Conservation (phyloP, 768 basidiomycete genomes). For the Naganishia antarctica region DNA sequence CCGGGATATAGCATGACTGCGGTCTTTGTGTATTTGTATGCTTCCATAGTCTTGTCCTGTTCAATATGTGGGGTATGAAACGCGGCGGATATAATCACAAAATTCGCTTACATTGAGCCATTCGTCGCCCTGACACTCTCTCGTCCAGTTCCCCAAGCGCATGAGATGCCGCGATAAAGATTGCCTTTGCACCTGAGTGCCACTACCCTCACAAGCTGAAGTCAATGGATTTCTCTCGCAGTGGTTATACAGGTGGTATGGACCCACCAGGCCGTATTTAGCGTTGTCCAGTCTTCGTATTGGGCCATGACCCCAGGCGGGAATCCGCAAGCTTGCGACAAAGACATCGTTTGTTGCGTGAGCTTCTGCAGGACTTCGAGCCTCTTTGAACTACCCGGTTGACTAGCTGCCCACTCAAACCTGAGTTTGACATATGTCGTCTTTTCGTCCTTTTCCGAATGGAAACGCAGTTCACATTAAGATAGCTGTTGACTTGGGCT, state of each 20-base stretch:
- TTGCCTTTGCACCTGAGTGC: conserved; percentile 9
- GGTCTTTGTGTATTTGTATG: conserved; percentile 37
- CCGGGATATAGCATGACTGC: conserved; percentile 37
- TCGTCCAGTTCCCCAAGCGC: conserved; percentile 41
- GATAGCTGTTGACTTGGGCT: not conserved
- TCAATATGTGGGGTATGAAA: no score
- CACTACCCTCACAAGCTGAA: not conserved
- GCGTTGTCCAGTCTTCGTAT: no score
- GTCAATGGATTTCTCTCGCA: no score
- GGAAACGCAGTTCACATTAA: not conserved
- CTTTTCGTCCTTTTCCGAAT: conserved; percentile 37
- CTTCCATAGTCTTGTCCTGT: conserved; percentile 38
- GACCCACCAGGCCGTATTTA: no score
- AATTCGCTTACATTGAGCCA: conserved; percentile 38
- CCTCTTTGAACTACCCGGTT: conserved; percentile 24
- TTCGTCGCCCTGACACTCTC: conserved; percentile 31
- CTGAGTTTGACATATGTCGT: conserved; percentile 42
- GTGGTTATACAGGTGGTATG: no score
- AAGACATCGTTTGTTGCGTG: conserved; percentile 30
- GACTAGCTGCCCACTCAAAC: conserved; percentile 32
- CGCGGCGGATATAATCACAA: not conserved
- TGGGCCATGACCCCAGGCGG: conserved; percentile 6
- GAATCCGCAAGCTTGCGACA: conserved; percentile 30
- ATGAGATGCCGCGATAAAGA: conserved; percentile 37
- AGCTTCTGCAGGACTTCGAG: conserved; percentile 29